phyloP scores from a whole-genome alignment of 2,329 filamentous ascomycete species.

The Beauveria brongniartii region DNA sequence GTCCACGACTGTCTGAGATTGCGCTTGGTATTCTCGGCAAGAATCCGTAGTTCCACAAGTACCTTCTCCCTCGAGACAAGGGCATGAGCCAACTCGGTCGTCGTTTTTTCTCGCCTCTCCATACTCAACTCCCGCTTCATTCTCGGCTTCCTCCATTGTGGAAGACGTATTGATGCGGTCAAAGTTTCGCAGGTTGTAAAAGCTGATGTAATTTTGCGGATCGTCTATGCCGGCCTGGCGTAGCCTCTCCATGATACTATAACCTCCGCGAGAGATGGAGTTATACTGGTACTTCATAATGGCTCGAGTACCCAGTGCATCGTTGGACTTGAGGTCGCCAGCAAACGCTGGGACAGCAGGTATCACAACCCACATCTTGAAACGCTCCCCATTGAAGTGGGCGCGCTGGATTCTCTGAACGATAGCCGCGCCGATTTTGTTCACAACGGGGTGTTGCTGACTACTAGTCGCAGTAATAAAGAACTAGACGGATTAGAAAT shows the following conservation, averaged over 20 bases:
- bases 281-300: conserved; percentile 87
- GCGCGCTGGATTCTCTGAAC: conserved; percentile 70
- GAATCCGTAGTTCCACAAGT: conserved; percentile 33
- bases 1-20: conserved; percentile 47
- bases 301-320: conserved; percentile 66
- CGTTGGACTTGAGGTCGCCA: conserved; percentile 66
- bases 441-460: conserved; percentile 62
- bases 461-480: conserved; percentile 76
- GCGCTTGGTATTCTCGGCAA: conserved; percentile 66
- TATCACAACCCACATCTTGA: conserved; percentile 70
- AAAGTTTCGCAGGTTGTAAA: conserved; percentile 80
- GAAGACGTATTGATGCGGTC: conserved; percentile 69
- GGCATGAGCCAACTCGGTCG: conserved; percentile 41
- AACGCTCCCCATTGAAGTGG: conserved; percentile 54
- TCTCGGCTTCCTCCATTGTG: conserved; percentile 53
- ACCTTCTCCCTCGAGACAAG: conserved; percentile 28
- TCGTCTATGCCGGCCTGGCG: conserved; percentile 59
- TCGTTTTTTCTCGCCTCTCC: conserved; percentile 58
- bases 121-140: conserved; percentile 58
- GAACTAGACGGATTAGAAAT: conserved; percentile 42
- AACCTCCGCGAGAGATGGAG: conserved; percentile 67
- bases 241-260: conserved; percentile 69
- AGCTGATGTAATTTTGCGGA: conserved; percentile 65
- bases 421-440: conserved; percentile 71
- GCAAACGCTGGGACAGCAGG: conserved; percentile 77